phyloP scores from a whole-genome alignment of 2,329 filamentous ascomycete species.

The Colletotrichum camelliae region DNA sequence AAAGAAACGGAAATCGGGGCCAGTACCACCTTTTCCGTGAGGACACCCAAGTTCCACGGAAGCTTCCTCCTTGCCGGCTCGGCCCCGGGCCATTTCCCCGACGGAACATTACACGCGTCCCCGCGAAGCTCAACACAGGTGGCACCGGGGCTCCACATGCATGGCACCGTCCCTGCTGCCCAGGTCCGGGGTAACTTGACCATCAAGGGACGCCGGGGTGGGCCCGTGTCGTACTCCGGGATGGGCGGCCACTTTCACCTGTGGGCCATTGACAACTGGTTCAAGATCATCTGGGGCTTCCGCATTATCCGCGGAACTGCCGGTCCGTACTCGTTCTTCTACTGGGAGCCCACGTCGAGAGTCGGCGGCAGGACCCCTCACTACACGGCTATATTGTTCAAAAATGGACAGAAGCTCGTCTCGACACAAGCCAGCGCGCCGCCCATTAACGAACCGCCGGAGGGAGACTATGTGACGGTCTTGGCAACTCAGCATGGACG shows the following conservation, averaged over 20 bases:
- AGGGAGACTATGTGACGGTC: background rate
- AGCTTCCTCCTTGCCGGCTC: background rate
- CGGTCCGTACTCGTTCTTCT: background rate
- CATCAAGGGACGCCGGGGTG: background rate
- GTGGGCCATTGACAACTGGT: background rate
- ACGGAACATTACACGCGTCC: background rate
- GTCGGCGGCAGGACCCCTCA: background rate
- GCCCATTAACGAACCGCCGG: background rate
- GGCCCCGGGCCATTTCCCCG: background rate
- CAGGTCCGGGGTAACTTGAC: background rate
- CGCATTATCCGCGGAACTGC: background rate
- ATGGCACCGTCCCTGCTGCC: background rate
- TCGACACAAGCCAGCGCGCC: background rate
- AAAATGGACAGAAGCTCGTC: background rate
- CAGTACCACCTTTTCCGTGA: background rate
- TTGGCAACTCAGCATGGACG: background rate
- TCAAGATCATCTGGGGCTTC: background rate
- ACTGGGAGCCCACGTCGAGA: background rate
- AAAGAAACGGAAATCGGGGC: background rate
- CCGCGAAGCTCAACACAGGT: background rate
- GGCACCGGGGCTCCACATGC: background rate
- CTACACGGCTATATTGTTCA: background rate
- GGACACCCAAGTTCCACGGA: background rate
- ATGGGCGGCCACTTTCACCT: background rate
- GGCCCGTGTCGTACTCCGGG: background rate